Evolutionary conservation across 2,329 filamentous ascomycete genomes (phyloP), one percentile per base, ranked within the genome.

Genomic region (Fonsecaea multimorphosa): DNA sequence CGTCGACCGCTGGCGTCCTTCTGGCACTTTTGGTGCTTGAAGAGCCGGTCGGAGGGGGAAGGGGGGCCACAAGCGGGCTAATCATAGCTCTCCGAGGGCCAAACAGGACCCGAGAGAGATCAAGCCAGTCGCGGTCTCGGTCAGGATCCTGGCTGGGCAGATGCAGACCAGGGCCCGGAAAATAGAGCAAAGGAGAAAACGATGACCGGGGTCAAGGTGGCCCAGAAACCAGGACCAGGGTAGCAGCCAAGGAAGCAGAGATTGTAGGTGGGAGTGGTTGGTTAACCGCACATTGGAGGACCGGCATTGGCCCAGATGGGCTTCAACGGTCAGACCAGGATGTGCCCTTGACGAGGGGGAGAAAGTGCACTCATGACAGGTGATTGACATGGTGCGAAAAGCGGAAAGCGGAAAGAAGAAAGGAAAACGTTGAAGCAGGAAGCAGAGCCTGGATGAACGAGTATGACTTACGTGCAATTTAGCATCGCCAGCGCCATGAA

Each of bases 271-370:
- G n/a, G n/a, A n/a, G n/a, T n/a, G n/a, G n/a, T n/a, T 40, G 44
- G 29, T 60, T 60, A 46, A 49, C 44, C 58, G 58, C 58, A 60
- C 58, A 60, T 51, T 52, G 58, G 24, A 51, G 58, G 56, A 58
- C 29, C 58, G 24, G n/a, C 19, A 19, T 51, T 32, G 51, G 51
- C 2, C 27, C 27, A 34, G 8, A 16, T 31, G 68, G 66, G 68
- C 67, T 69, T 68, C 68, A 72, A 69, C 64, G 64, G 60, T 59
- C 60, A 27, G 64, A 63, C 57, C 60, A 63, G 68, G 57, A 53
- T 34, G 56, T 31, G 34, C n/a, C 44, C 32, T 54, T 40, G 38
- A 3, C 3, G 34, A 38, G 14, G 11, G 14, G 34, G 34, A 38
- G 38, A 19, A n/a, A 40, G 38, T 40, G n/a, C 38, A n/a, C 19